phyloP scores from a whole-genome alignment of 306 rosid species.

The Pyrus bretschneideri region DNA sequence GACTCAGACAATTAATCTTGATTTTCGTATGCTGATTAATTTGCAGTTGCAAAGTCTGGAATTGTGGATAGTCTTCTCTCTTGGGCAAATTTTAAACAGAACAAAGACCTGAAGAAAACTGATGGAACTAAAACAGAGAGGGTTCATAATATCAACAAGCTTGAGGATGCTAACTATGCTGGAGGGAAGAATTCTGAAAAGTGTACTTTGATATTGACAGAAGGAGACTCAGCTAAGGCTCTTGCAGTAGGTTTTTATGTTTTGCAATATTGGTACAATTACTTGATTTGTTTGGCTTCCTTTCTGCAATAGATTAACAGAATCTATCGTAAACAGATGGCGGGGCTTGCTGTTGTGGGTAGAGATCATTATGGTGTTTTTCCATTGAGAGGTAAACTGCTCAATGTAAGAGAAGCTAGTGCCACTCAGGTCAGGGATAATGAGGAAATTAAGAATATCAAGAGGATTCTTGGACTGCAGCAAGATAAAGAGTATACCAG shows the following conservation, averaged over 20 bases:
- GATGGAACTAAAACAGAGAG: conserved; percentile 93
- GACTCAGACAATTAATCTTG: background rate
- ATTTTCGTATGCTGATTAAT: background rate
- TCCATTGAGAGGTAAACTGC: conserved; percentile 86
- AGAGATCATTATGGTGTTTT: conserved; percentile 89
- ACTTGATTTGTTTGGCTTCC: background rate
- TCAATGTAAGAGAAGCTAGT: conserved; percentile 94
- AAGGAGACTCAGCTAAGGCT: conserved; percentile 98
- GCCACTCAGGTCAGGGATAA: conserved; percentile 69
- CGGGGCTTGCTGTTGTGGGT: conserved; percentile 93
- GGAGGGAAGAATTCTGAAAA: conserved; percentile 80
- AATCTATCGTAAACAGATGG: conserved; percentile 48
- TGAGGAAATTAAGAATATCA: conserved; percentile 82
- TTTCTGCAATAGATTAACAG: conserved; percentile 1
- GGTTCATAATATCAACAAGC: conserved; percentile 70
- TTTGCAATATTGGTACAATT: background rate
- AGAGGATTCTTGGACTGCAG: conserved; percentile 90
- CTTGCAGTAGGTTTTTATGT: conserved; percentile 64
- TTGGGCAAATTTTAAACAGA: conserved; percentile 87
- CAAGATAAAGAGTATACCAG: conserved; percentile 70
- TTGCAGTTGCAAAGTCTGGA: conserved; percentile 79
- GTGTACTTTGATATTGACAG: conserved; percentile 91
- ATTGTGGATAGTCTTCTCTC: conserved; percentile 82
- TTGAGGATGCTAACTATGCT: conserved; percentile 93
- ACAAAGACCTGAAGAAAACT: conserved; percentile 81